A percentile compares a stretch with the other conserved stretches of the same genome.
These are phyloP conservation scores for Przewalskia tangutica DNA, from an alignment of 257 asterid genomes.

Conservation along the genomic window DNA sequence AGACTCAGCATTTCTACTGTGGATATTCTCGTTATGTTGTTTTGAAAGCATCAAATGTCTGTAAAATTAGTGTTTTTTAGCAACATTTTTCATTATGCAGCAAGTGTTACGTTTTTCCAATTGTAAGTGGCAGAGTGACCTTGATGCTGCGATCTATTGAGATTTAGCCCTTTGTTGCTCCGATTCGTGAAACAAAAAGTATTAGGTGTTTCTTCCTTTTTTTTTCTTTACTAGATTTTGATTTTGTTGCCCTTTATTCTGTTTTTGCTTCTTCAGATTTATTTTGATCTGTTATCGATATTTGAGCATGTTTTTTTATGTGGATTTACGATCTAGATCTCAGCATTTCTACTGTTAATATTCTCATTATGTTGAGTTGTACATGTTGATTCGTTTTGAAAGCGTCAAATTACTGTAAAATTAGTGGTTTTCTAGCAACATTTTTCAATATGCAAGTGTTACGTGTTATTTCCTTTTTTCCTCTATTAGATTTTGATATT, in stretches of 20 bases:
- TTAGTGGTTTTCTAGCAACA: background rate
- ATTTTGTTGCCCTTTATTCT: background rate
- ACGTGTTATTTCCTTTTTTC: no score
- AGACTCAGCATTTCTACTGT: background rate
- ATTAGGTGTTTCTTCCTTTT: no score
- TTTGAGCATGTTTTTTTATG: background rate
- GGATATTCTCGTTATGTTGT: no score
- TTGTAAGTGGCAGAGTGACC: no score
- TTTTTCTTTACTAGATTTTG: background rate
- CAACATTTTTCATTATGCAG: no score
- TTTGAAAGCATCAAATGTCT: no score
- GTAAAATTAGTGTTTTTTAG: background rate
- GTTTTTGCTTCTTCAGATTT: background rate
- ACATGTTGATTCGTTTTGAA: background rate
- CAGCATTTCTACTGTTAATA: background rate
- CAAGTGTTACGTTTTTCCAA: no score
- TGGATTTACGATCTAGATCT: background rate
- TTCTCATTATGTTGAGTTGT: background rate
- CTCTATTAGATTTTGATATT: no score
- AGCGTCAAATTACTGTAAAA: background rate
- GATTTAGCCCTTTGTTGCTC: no score
- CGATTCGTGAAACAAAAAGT: no score
- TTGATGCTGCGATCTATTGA: no score
- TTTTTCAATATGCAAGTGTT: background rate
- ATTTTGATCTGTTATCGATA: background rate